phyloP scores from a whole-genome alignment of 2,329 filamentous ascomycete species.

The Colletotrichum gigasporum region DNA sequence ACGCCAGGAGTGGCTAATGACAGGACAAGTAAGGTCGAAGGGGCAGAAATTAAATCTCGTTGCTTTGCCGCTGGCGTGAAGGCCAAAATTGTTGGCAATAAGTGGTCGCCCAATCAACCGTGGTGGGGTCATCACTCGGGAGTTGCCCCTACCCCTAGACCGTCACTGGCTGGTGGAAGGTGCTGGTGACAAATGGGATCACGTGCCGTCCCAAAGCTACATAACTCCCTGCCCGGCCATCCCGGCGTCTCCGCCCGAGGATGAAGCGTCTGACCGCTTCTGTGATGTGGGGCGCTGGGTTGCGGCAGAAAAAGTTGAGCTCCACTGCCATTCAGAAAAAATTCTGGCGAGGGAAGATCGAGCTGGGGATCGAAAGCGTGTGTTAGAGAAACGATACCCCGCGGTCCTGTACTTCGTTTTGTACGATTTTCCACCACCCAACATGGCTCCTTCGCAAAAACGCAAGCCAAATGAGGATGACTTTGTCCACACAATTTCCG shows the following conservation, averaged over 20 bases:
- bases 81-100: slow-evolving; percentile 34
- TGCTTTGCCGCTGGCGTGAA: slow-evolving; percentile 35
- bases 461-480: slow-evolving; percentile 63
- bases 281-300: background rate
- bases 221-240: background rate
- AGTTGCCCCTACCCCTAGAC: slow-evolving; percentile 5
- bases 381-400: slow-evolving; percentile 21
- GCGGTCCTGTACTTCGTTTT: slow-evolving; percentile 1
- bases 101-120: slow-evolving; percentile 52
- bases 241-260: background rate
- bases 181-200: slow-evolving; percentile 9
- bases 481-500: slow-evolving; percentile 68
- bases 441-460: slow-evolving; percentile 59
- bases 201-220: slow-evolving; percentile 1
- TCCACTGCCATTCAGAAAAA: slow-evolving; percentile 30
- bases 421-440: slow-evolving; percentile 28
- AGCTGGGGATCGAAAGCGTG: slow-evolving; percentile 7
- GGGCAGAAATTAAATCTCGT: slow-evolving; percentile 37
- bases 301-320: slow-evolving; percentile 32
- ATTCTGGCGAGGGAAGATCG: slow-evolving; percentile 26
- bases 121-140: slow-evolving; percentile 37
- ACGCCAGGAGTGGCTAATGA: slow-evolving; percentile 18
- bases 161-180: background rate
- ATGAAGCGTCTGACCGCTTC: background rate
- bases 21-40: slow-evolving; percentile 23